Conservation (phyloP, 306 rosid genomes). For the Quercus suber region DNA sequence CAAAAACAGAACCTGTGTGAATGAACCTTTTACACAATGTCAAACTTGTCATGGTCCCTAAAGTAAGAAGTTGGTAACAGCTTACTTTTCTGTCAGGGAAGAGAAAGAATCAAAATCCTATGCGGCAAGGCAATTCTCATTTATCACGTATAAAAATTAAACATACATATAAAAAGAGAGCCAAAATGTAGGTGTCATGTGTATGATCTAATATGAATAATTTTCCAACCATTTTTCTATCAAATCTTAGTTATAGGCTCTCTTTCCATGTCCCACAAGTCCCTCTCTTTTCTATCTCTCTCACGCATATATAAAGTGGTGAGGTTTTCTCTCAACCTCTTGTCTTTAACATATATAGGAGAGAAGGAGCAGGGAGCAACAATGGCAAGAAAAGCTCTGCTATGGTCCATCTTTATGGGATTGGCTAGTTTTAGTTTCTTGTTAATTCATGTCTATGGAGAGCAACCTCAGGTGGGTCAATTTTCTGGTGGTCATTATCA, state of each 20-base stretch:
- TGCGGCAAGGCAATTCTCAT: neutral
- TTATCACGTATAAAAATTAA: neutral
- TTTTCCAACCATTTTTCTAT: constrained; percentile 26
- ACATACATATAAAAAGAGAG: constrained; percentile 11
- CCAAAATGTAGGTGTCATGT: constrained; percentile 29
- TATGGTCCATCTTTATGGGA: constrained; percentile 18
- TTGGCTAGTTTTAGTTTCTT: constrained; percentile 19
- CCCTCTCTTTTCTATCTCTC: constrained; percentile 16
- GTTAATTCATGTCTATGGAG: constrained; percentile 22
- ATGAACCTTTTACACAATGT: constrained; percentile 32
- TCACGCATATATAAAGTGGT: constrained; percentile 17
- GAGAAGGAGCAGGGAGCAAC: constrained; percentile 19
- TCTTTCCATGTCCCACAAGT: constrained; percentile 40
- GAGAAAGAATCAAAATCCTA: neutral
- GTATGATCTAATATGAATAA: constrained; percentile 46
- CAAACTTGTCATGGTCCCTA: constrained; percentile 40
- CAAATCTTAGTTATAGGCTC: constrained; percentile 45
- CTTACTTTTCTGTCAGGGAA: constrained; percentile 31
- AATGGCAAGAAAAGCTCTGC: constrained; percentile 27
- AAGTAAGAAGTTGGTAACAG: constrained; percentile 51
- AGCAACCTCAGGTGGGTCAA: constrained; percentile 12
- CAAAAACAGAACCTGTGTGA: neutral
- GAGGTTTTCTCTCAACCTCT: constrained; percentile 27
- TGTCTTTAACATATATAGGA: constrained; percentile 1
- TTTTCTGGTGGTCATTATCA: constrained; percentile 14